Percentiles rank a stretch among this genome's conserved stretches.
Evolutionary conservation across 192 early-diverging fungal species (phyloP).

Genomic region (Coemansia sp.): DNA sequence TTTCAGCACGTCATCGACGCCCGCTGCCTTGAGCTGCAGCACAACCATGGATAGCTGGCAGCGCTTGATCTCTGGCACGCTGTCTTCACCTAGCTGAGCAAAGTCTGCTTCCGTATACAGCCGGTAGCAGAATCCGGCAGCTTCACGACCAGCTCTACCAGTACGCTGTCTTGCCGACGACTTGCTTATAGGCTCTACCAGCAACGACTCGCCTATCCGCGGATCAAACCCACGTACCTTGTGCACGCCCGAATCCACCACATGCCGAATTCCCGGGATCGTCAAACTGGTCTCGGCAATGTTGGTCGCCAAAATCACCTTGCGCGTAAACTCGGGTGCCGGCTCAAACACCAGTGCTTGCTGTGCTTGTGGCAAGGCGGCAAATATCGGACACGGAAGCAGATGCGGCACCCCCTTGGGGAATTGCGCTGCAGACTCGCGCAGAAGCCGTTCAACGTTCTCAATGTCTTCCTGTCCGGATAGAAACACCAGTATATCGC

Average conservation of each 20-base stretch:
- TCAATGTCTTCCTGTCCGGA: slow-evolving; percentile 94
- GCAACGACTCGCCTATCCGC: slow-evolving; percentile 85
- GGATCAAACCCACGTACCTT: slow-evolving; percentile 90
- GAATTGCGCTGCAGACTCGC: slow-evolving; percentile 34
- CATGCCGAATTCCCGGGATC: slow-evolving; percentile 90
- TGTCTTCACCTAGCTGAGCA: slow-evolving; percentile 69
- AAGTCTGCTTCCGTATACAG: slow-evolving; percentile 87
- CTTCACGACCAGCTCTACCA: slow-evolving; percentile 97
- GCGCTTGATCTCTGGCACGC: slow-evolving; percentile 91
- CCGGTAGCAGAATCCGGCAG: slow-evolving; percentile 85
- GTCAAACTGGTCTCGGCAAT: slow-evolving; percentile 99
- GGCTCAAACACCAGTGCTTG: slow-evolving; percentile 89
- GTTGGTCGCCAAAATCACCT: slow-evolving; percentile 94
- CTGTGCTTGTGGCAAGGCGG: slow-evolving; percentile 81
- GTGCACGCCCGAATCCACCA: slow-evolving; percentile 89
- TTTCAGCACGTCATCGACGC: slow-evolving; percentile 78
- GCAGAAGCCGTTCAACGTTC: slow-evolving; percentile 77
- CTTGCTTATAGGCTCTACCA: slow-evolving; percentile 86
- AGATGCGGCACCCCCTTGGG: slow-evolving; percentile 54
- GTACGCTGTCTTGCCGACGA: slow-evolving; percentile 86
- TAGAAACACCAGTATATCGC: slow-evolving; percentile 93
- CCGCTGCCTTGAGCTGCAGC: slow-evolving; percentile 87
- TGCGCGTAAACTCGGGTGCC: slow-evolving; percentile 79
- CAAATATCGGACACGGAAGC: slow-evolving; percentile 88
- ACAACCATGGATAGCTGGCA: slow-evolving; percentile 85